Evolutionary conservation across 345 rosid species (phyloP), one percentile per base, ranked within the genome.

Genomic region (Limnanthes douglasii): DNA sequence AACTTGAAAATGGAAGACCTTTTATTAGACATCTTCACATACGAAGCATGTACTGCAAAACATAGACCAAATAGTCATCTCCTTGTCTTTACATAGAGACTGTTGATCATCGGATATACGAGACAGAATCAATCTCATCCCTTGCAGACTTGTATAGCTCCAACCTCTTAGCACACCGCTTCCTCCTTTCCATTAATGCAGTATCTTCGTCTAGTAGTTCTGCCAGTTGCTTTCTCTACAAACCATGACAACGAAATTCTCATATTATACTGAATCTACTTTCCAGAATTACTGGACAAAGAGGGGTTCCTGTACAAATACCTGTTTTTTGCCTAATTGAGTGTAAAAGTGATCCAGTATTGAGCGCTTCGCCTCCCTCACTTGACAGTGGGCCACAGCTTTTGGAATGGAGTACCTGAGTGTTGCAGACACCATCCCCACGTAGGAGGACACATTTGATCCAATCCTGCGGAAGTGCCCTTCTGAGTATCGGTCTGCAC

Each of bases 301-400:
- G n/a, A n/a, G n/a, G n/a, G n/a, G n/a, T n/a, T n/a, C n/a, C n/a
- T n/a, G n/a, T n/a, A n/a, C 41, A 18, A 10, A 11, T 69, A 72
- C 86, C 78, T 72, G 66, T 37, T 46, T 66, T 56, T 43, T 54
- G 14, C 75, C 73, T 21, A 77, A 8, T 45, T 51, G 73, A n/a
- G 61, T 24, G 21, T 69, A 72, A 47, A 77, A 69, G 45, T 43
- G 59, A 57, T 62, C 61, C 21, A 72, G 59, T 23, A 77, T 54
- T 4, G 75, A 59, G 12, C 45, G 61, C 34, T 65, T 69, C 20
- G 75, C 75, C 54, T 69, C 78, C 50, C 43, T 61, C 45, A 76
- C 78, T 59, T 76, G 86, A 49, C 86, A 76, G 46, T 64, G 50
- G 16, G 72, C 82, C 29, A 77, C 72, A 22, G 81, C 75, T 45